Evolutionary conservation across 176 grass and related monocot species (phyloP).

Genomic region (Stipa capillata): DNA sequence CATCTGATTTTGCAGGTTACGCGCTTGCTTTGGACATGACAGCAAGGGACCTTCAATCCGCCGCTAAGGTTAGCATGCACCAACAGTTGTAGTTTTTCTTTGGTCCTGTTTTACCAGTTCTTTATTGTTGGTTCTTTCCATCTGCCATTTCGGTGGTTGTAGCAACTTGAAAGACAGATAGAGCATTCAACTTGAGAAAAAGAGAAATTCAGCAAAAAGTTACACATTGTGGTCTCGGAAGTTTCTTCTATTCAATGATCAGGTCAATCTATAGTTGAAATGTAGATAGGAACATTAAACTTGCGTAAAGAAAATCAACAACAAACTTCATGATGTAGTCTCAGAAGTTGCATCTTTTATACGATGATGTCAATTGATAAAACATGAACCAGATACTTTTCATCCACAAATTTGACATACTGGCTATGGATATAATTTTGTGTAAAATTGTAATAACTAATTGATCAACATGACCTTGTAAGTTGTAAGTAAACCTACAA

Average conservation of each 20-base stretch:
- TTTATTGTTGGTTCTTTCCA: neutral
- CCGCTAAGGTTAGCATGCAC: constrained; percentile 58
- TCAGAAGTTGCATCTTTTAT: neutral
- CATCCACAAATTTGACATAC: neutral
- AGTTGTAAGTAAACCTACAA: neutral
- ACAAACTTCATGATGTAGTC: neutral
- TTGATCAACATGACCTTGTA: neutral
- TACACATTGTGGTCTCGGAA: neutral
- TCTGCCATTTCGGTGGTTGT: neutral
- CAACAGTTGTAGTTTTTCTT: neutral
- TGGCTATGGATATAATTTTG: neutral
- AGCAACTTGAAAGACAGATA: neutral
- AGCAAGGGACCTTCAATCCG: constrained; percentile 83
- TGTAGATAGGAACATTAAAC: neutral
- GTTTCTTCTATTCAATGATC: neutral
- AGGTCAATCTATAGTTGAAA: neutral
- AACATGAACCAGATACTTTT: neutral
- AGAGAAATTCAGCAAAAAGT: neutral
- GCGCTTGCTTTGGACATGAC: constrained; percentile 99
- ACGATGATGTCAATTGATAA: neutral
- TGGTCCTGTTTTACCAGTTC: neutral
- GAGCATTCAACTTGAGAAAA: neutral
- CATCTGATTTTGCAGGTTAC: constrained; percentile 51
- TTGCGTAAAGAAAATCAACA: neutral
- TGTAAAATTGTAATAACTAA: neutral